A percentile compares a stretch with the other conserved stretches of the same genome.
Conservation (phyloP, 148 eudicot genomes). For the Polygonum aviculare region DNA sequence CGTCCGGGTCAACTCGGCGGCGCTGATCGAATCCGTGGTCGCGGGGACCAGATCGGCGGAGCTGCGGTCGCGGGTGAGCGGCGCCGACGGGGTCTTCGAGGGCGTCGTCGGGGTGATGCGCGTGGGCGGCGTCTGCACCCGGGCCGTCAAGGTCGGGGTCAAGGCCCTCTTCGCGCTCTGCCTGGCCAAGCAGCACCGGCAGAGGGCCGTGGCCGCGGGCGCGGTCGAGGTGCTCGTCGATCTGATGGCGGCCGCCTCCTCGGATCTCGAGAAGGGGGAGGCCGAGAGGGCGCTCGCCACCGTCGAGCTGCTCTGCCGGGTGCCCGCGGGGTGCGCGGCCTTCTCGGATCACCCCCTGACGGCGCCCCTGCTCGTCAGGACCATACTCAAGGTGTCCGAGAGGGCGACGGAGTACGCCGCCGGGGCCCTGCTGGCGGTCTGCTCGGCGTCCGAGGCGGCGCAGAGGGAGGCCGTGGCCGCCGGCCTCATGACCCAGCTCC, state of each 20-base stretch:
- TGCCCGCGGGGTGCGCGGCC: constrained; percentile 64
- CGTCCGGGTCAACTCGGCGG: constrained; percentile 65
- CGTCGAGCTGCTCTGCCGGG: constrained; percentile 62
- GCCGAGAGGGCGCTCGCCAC: constrained; percentile 84
- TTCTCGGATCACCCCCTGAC: constrained; percentile 60
- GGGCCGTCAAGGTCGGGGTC: constrained; percentile 57
- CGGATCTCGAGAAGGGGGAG: constrained; percentile 70
- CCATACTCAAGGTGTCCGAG: constrained; percentile 49
- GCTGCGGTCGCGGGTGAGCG: constrained; percentile 33
- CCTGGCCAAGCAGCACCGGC: constrained; percentile 62
- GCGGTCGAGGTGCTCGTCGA: constrained; percentile 58
- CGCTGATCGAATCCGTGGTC: constrained; percentile 46
- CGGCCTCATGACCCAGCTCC: constrained; percentile 69
- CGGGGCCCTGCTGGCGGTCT: constrained; percentile 67
- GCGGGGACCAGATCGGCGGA: constrained; percentile 69
- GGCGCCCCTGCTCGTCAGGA: constrained; percentile 54
- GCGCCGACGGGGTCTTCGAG: constrained; percentile 42
- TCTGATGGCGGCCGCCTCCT: neutral
- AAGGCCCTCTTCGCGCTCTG: constrained; percentile 74
- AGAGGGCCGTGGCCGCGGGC: constrained; percentile 65
- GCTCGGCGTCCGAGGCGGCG: constrained; percentile 55
- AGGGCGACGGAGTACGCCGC: constrained; percentile 92
- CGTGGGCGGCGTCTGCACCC: constrained; percentile 31
- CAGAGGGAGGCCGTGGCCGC: constrained; percentile 75
- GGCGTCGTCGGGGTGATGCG: constrained; percentile 44